Base-by-base conservation (phyloP, 352 stramenopile genomes). In the Pseudoperonospora humuli region DNA sequence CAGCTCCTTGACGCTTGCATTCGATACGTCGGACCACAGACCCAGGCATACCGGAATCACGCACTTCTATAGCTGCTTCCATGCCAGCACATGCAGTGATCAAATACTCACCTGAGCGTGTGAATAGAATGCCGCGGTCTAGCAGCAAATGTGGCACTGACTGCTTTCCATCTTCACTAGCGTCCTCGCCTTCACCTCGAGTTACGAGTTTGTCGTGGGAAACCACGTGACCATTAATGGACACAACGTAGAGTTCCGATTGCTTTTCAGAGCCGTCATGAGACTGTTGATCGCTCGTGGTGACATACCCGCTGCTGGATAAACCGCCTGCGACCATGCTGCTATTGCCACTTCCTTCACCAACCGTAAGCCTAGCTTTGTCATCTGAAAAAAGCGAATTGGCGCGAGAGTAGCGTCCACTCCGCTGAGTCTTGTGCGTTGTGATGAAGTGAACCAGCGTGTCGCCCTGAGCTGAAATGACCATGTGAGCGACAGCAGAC, bases 171-270 rank as follows among this genome's bases (percentile, higher is more conserved):
- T 54, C 43, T 3, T 64, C 45, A 19, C 20, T 32, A 28, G 14
- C n/a, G 7, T 58, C 52, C 5, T 58, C 56, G 6, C 37, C 45
- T 38, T 72, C 72, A 27, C 55, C 58, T 34, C 36, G 59, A 3
- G 62, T 54, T 9, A 63, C 38, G 8, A 92, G 54, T 23, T 65
- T 70, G 36, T 83, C 66, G 19, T 86, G 72, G 0, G 70, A 83
- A 17, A 92, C 60, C 26, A 92, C 54, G 34, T 77, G 67, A 7
- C 79, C 79, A 26, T 92, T 92, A 41, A 92, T 83, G n/a, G 79
- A 89, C 17, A 89, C 68, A 13, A 89, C 43, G 26, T 82, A 84
- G 34, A 92, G 50, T 33, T 92, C 76, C 0, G 79, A 92, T 27
- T 87, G 79, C 29, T 67, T 59, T 19, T 67, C 57, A 6, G 44